Evolutionary conservation across 1,284 basidiomycete genomes (phyloP), one percentile per base, ranked within the genome.

Genomic region (Boletus semigastroideus): DNA sequence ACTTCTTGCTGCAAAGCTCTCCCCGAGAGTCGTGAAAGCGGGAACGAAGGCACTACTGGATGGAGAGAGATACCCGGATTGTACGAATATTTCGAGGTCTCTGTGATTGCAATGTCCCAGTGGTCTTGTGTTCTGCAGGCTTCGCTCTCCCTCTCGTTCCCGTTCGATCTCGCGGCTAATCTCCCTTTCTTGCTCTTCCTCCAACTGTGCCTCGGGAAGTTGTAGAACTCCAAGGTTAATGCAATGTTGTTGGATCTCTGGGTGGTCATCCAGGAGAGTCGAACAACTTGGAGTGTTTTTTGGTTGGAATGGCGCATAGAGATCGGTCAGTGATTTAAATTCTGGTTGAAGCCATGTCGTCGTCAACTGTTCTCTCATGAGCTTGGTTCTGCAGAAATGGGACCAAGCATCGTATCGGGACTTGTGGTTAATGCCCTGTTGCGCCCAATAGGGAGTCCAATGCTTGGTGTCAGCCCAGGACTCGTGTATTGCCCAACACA

Each of bases 31-130:
- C 4, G 20, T 14, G 10, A 59, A 55, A 9, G 33, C 34, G 7
- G 42, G 52, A 17, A 12, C 33, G 17, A 59, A 54, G 3, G 48
- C 45, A 1, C n/a, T 22, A 2, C 6, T n/a, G 20, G 43, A 4
- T 22, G 37, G 5, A 2, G 31, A 48, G 10, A 55, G 25, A 39
- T 25, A 3, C 3, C 68, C 68, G 0, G 51, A 60, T 10, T 14
- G 19, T 7, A 65, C 51, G 38, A 70, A 70, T 1, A 8, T 2
- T 13, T 17, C 22, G n/a, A 70, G 49, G 5, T 57, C 55, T 5
- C 1, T 16, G 41, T 60, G 47, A n/a, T 64, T 10, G 1, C 11
- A 11, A 25, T 70, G 68, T 6, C 2, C 3, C 27, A 17, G 27
- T 9, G 25, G n/a, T 19, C 1, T 30, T 28, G 11, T 27, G 12